A percentile compares a stretch with the other conserved stretches of the same genome.
These are phyloP conservation scores for Mycena amicta DNA, from an alignment of 768 basidiomycete genomes.

Conservation along the genomic window DNA sequence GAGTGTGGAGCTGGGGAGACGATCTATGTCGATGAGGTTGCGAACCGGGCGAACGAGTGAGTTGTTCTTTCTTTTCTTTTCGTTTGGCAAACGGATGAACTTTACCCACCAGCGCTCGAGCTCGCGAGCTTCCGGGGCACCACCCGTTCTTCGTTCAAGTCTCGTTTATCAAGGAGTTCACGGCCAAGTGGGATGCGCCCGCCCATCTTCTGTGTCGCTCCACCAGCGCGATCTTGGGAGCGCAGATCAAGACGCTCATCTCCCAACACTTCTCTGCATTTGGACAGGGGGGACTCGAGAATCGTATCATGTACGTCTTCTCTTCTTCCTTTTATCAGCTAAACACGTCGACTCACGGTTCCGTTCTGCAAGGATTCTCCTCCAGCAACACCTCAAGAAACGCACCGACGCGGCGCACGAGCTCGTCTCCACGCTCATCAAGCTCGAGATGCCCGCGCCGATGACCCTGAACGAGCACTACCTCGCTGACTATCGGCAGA, in stretches of 20 bases:
- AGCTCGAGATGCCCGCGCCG: slow-evolving; percentile 47
- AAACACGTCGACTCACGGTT: slow-evolving; percentile 1
- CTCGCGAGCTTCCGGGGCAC: slow-evolving; percentile 69
- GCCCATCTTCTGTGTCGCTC: slow-evolving; percentile 45
- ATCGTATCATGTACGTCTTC: slow-evolving; percentile 45
- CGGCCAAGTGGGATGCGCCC: slow-evolving; percentile 52
- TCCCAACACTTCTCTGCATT: slow-evolving; percentile 51
- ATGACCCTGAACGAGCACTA: slow-evolving; percentile 53
- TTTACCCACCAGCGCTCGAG: slow-evolving; percentile 58
- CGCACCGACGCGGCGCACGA: slow-evolving; percentile 41
- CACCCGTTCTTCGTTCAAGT: slow-evolving; percentile 66
- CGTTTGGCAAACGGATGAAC: not conserved
- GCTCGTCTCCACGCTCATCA: slow-evolving; percentile 51
- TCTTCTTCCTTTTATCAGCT: slow-evolving; percentile 25
- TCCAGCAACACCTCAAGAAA: slow-evolving; percentile 52
- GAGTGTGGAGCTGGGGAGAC: no score
- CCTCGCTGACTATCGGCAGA: slow-evolving; percentile 44
- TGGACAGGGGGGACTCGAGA: slow-evolving; percentile 54
- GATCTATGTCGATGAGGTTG: slow-evolving; percentile 31
- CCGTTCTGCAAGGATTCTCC: slow-evolving; percentile 43
- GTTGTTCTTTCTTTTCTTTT: slow-evolving; percentile 1
- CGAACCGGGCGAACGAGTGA: slow-evolving; percentile 23
- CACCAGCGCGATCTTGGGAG: slow-evolving; percentile 38
- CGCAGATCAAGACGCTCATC: slow-evolving; percentile 47
- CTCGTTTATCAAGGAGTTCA: slow-evolving; percentile 47